Base-by-base conservation (phyloP, 352 stramenopile species). In the Halophytophthora polymorphica region DNA sequence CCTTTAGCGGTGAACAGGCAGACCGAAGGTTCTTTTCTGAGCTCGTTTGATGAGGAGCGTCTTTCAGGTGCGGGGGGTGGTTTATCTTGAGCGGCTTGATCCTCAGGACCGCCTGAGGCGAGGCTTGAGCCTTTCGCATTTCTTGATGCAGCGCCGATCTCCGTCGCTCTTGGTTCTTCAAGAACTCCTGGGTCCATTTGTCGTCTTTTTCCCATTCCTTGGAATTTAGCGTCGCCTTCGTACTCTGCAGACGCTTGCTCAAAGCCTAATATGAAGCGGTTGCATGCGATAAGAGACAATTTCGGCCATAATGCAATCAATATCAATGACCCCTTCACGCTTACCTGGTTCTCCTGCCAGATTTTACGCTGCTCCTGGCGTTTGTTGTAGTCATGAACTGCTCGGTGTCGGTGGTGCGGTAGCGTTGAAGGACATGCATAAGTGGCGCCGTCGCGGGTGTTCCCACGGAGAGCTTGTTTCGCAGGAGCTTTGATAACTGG, bases 161-260 rank as follows among this genome's bases (percentile, higher is more conserved):
- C 4, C 73, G 51, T 34, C 56, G 76, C 44, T 90, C 75, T 19
- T 88, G 72, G 1, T 59, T 73, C 55, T 70, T 81, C 3, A 88
- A 54, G 19, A 80, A 88, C 6, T 87, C 64, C 50, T 88, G 75
- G 18, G 83, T 83, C 70, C 76, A 78, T 52, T 90, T 86, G 33
- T 73, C 73, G 33, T 88, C 78, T 47, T 82, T 83, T 50, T 87
- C 64, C 78, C 76, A 88, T 46, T 86, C 67, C 31, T 88, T 86
- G 36, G 60, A 76, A 11, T 73, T 77, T 2, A 90, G 59, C 2
- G 81, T 90, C 12, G 72, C 56, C 50, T 88, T 92, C 2, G 78
- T 72, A 31, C 67, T 86, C 8, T 73, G 65, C 12, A 92, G 53
- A 6, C 81, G 74, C 55, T 88, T 88, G 4, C 51, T 67, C 6